Evolutionary conservation across 208 protist genomes (phyloP), one percentile per base, ranked within the genome.

Genomic region (Crithidia fasciculata): DNA sequence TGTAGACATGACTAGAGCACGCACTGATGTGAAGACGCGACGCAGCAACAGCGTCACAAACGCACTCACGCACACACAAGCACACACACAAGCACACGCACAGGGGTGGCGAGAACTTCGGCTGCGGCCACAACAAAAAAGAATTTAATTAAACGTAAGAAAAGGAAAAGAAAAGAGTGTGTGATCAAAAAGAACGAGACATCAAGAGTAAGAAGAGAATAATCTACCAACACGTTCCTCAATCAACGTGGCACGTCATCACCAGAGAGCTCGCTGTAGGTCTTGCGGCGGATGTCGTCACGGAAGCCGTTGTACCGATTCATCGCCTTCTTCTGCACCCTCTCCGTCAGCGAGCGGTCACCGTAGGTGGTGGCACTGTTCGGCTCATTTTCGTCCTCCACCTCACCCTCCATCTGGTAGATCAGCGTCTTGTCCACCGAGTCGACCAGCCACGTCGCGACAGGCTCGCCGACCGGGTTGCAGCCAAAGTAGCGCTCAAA

Each of bases 261-360:
- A 0, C 88, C 88, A 16, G 81, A 68, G 4, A 93, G 69, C 15
- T 95, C 92, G 64, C 84, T 92, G 82, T 96, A 96, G 19, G 88
- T 89, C 60, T 91, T 94, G 53, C 74, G 78, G 16, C 92, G 89
- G 50, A 96, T 70, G 37, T 96, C 89, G 62, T 95, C 86, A 13
- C 92, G 83, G 57, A 96, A 96, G 8, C 76, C 81, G 77, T 93
- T 91, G 69, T 94, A 94, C 0, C 92, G 81, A 66, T 96, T 96
- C 92, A 96, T 96, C 40, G 92, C 92, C 84, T 95, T 96, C 62
- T 95, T 94, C 84, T 94, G 88, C 65, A 96, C 89, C 0, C 92
- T 81, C 71, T 92, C 89, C 5, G 85, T 92, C 41, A 95, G 69
- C 5, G 85, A 91, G 15, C 88, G 87, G 59, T 95, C 89, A 7